Evolutionary conservation across 129 eudicot species (phyloP).

Genomic region (Cynara cardunculus): DNA sequence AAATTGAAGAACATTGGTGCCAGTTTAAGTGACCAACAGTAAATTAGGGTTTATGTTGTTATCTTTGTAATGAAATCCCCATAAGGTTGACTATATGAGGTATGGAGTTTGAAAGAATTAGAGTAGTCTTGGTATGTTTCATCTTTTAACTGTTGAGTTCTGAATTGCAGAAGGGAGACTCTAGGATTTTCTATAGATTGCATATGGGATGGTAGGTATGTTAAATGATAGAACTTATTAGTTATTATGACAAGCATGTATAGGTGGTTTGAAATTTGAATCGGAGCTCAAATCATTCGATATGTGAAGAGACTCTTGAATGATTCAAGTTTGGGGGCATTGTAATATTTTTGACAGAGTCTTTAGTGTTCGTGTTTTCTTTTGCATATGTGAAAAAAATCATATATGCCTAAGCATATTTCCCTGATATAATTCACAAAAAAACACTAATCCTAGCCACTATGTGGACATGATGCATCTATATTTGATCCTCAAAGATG

Average conservation of each 20-base stretch:
- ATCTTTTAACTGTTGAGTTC: background rate
- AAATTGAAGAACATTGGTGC: background rate
- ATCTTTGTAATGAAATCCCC: background rate
- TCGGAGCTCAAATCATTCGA: background rate
- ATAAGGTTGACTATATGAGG: background rate
- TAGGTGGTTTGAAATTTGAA: background rate
- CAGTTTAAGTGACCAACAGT: background rate
- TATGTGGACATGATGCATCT: background rate
- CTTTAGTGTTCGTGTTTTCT: background rate
- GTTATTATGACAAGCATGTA: background rate
- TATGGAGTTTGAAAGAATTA: background rate
- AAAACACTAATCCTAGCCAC: background rate
- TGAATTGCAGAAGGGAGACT: background rate
- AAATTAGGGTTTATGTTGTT: constrained; percentile 19
- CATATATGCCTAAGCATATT: background rate
- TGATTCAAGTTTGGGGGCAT: background rate
- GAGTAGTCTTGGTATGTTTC: background rate
- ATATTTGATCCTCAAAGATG: background rate
- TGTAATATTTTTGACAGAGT: background rate
- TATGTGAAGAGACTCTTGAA: background rate
- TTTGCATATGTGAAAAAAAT: background rate
- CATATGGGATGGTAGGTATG: background rate
- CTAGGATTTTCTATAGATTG: background rate
- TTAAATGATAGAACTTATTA: background rate
- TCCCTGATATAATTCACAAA: background rate